phyloP scores from a whole-genome alignment of 305 asterid species.

The Fraxinus xanthoxyloides region DNA sequence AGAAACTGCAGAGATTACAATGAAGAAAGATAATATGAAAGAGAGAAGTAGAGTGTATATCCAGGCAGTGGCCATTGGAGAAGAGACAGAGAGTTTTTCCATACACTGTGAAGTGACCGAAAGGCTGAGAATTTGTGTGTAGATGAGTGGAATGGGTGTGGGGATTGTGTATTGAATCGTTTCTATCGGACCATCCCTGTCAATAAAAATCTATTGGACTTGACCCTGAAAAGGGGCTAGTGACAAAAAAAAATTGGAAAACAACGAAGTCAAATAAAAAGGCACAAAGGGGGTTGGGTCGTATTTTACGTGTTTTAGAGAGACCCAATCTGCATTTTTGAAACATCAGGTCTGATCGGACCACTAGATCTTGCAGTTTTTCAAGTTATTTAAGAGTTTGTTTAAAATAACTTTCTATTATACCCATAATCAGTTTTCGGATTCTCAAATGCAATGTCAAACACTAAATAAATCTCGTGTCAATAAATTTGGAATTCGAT shows the following conservation, averaged over 20 bases:
- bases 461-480: not conserved
- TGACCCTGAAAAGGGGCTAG: not conserved
- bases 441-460: not conserved
- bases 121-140: not conserved
- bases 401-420: not conserved
- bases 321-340: not conserved
- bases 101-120: not conserved
- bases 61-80: slow-evolving; percentile 53
- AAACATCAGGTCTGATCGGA: not conserved
- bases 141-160: not conserved
- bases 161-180: not conserved
- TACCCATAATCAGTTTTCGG: not conserved
- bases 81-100: not conserved
- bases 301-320: not conserved
- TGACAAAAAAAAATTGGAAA: not conserved
- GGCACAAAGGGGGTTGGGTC: not conserved
- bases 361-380: not conserved
- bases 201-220: not conserved
- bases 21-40: slow-evolving; percentile 37
- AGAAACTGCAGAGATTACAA: slow-evolving; percentile 35
- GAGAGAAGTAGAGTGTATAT: slow-evolving; percentile 34
- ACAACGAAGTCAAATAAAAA: not conserved
- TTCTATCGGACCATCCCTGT: not conserved
- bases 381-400: not conserved
- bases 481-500: not conserved